Percentiles rank a stretch among this genome's conserved stretches.
Conservation (phyloP, 108 stramenopile genomes). For the Epithemia pelagica region DNA sequence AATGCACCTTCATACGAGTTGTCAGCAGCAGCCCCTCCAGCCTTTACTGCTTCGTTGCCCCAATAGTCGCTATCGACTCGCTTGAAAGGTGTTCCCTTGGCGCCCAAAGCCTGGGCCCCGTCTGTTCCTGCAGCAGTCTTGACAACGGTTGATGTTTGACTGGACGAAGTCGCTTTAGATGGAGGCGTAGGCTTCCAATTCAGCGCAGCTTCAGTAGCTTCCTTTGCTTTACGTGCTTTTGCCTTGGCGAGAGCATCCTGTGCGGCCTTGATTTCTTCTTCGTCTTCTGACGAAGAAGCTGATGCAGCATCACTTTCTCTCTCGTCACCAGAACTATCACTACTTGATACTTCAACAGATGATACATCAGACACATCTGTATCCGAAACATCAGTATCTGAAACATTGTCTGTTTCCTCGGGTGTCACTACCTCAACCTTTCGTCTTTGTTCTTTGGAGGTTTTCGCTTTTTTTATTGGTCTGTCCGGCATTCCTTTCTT, state of each 20-base stretch:
- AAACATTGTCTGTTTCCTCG: constrained; percentile 31
- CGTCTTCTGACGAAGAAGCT: constrained; percentile 26
- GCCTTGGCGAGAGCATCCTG: constrained; percentile 32
- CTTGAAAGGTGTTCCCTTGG: constrained; percentile 86
- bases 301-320: constrained; percentile 13
- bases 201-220: constrained; percentile 80
- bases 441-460: constrained; percentile 10
- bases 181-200: constrained; percentile 66
- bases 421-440: constrained; percentile 12
- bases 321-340: constrained; percentile 21
- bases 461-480: neutral
- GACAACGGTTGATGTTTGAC: constrained; percentile 11
- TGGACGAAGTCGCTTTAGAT: constrained; percentile 11
- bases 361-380: constrained; percentile 86
- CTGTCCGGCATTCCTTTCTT: neutral
- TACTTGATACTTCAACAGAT: constrained; percentile 44
- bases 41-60: constrained; percentile 82
- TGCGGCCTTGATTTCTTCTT: constrained; percentile 26
- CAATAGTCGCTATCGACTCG: constrained; percentile 91
- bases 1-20: constrained; percentile 91
- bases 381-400: constrained; percentile 67
- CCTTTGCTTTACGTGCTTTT: constrained; percentile 54
- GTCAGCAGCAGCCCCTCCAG: constrained; percentile 89
- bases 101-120: constrained; percentile 75
- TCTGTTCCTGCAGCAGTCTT: constrained; percentile 62